A percentile compares a stretch with the other conserved stretches of the same genome.
Conservation (phyloP, 208 protist species). For the Crithidia expoeki region DNA sequence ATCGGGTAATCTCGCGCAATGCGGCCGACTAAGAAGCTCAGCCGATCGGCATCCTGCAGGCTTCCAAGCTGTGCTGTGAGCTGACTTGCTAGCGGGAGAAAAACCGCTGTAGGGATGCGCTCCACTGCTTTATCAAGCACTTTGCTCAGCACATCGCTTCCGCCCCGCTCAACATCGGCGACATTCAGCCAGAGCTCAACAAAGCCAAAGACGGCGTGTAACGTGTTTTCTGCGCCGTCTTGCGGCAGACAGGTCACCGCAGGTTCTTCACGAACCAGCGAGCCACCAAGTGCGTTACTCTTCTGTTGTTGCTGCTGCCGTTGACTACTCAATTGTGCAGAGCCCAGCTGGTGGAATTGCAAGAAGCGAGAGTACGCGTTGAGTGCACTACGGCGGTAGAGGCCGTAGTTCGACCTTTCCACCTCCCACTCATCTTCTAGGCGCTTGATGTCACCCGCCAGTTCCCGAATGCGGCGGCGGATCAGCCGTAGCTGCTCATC, state of each 20-base stretch:
- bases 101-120: constrained; percentile 53
- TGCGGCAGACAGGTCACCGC: constrained; percentile 18
- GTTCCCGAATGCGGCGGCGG: constrained; percentile 49
- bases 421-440: constrained; percentile 59
- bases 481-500: constrained; percentile 55
- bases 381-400: constrained; percentile 80
- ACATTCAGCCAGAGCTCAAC: constrained; percentile 72
- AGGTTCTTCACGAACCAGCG: background rate
- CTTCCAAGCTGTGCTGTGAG: constrained; percentile 67
- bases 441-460: constrained; percentile 49
- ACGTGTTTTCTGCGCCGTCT: constrained; percentile 34
- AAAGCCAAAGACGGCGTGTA: constrained; percentile 84
- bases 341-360: constrained; percentile 34
- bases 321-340: background rate
- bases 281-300: background rate
- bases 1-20: constrained; percentile 62
- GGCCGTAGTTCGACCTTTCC: constrained; percentile 47
- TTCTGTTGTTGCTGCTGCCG: background rate
- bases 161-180: constrained; percentile 16
- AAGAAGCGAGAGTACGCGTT: constrained; percentile 79
- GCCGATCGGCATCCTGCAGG: constrained; percentile 19
- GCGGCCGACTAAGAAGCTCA: constrained; percentile 51
- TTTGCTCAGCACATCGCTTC: constrained; percentile 26
- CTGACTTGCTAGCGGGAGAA: constrained; percentile 72
- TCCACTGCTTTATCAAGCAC: constrained; percentile 59